Percentiles rank a stretch among this genome's conserved stretches.
phyloP scores from a whole-genome alignment of 2,329 filamentous ascomycete species.

The Cyphellophora europaea region DNA sequence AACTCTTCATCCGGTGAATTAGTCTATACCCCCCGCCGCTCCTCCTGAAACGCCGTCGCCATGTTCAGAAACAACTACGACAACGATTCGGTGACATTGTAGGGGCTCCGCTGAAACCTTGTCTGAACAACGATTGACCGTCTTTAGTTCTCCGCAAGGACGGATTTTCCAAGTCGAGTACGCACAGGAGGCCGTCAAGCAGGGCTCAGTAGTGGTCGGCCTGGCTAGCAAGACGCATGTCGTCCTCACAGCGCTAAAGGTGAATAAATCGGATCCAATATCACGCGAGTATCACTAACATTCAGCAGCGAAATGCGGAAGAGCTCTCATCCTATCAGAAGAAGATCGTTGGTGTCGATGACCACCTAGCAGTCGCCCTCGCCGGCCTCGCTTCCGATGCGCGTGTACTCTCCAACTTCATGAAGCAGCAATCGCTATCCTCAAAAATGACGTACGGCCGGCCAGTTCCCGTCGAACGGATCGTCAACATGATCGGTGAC shows the following conservation, averaged over 20 bases:
- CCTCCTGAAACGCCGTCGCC: too few species aligned
- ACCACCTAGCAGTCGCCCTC: constrained; percentile 90
- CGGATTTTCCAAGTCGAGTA: constrained; percentile 99
- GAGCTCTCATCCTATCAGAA: constrained; percentile 99
- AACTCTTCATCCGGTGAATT: too few species aligned
- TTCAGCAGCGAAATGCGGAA: constrained; percentile 80
- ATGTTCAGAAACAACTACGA: constrained; percentile 99
- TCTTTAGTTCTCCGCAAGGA: constrained; percentile 82
- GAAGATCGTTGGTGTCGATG: constrained; percentile 95
- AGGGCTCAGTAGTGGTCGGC: constrained; percentile 94
- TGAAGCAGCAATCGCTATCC: constrained; percentile 97
- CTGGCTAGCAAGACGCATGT: constrained; percentile 97
- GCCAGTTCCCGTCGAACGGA: constrained; percentile 78
- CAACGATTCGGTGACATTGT: constrained; percentile 99
- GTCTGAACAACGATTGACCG: constrained; percentile 4
- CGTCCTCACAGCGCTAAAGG: constrained; percentile 94
- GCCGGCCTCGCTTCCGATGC: constrained; percentile 95
- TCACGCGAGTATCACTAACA: constrained; percentile 10
- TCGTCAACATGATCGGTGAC: constrained; percentile 86
- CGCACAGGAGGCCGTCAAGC: constrained; percentile 96
- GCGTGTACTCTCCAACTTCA: constrained; percentile 98
- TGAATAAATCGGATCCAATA: constrained; percentile 29
- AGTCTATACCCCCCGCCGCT: too few species aligned
- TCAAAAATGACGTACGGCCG: constrained; percentile 94
- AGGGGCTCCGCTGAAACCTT: constrained; percentile 28